phyloP scores from a whole-genome alignment of 495 filamentous ascomycete species.

The Hypoxylon trugodes region DNA sequence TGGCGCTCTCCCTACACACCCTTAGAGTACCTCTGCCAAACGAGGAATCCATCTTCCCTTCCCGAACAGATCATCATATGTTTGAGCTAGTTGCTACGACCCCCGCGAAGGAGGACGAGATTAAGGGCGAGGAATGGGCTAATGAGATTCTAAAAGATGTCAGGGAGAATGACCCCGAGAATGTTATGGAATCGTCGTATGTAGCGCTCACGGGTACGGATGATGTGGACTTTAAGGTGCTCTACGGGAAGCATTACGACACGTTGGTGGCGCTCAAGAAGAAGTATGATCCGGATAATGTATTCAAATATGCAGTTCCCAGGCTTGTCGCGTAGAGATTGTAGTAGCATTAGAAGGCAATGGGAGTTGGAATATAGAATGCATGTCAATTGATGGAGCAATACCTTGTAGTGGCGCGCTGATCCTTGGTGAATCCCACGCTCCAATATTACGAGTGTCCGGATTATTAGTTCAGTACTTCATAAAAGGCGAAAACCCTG shows the following conservation, averaged over 20 bases:
- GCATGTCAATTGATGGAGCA: no score
- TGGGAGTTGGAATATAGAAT: no score
- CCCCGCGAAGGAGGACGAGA: not conserved
- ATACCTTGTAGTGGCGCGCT: no score
- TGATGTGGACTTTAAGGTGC: not conserved
- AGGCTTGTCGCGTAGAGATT: not conserved
- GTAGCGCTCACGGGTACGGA: not conserved
- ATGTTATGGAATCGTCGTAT: not conserved
- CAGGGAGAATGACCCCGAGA: not conserved
- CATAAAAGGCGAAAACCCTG: no score
- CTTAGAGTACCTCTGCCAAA: not conserved
- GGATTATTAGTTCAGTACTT: no score
- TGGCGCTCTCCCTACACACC: not conserved
- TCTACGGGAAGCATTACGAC: not conserved
- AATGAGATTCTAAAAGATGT: not conserved
- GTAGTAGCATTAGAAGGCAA: not conserved
- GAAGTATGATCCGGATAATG: not conserved
- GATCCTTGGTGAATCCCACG: no score
- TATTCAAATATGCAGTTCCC: not conserved
- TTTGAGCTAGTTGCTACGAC: not conserved
- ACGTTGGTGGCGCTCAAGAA: constrained; percentile 5
- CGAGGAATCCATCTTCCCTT: not conserved
- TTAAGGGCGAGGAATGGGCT: not conserved
- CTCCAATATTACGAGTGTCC: no score
- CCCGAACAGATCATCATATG: not conserved